phyloP scores from a whole-genome alignment of 805 yeast genomes.

The Priceomyces medius region DNA sequence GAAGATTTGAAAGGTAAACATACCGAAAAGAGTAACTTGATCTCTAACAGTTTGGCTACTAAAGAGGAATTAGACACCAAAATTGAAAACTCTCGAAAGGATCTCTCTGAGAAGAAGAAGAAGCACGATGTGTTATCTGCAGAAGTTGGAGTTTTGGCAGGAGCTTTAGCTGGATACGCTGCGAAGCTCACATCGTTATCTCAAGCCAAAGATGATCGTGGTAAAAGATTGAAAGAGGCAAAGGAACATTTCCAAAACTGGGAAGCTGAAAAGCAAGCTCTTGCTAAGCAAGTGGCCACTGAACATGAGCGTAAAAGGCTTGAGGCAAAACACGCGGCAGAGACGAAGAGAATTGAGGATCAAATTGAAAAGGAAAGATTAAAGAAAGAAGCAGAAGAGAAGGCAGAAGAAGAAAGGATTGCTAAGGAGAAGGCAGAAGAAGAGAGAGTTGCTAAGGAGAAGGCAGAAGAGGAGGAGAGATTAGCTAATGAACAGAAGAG shows the following conservation, averaged over 20 bases:
- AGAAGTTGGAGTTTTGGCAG: constrained; percentile 45
- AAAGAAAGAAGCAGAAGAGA: constrained; percentile 31
- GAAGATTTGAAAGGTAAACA: constrained; percentile 33
- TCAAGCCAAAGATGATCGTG: constrained; percentile 37
- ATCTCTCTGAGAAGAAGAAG: constrained; percentile 36
- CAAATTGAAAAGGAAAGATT: constrained; percentile 39
- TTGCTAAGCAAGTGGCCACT: constrained; percentile 37
- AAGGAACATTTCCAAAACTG: constrained; percentile 39
- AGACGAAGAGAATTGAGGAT: constrained; percentile 25
- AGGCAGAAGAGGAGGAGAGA: constrained; percentile 11
- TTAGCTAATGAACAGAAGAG: constrained; percentile 16
- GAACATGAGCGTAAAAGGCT: constrained; percentile 37
- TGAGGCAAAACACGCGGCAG: constrained; percentile 43
- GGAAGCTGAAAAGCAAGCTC: constrained; percentile 45
- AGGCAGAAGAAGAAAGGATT: constrained; percentile 29
- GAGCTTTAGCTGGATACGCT: constrained; percentile 44
- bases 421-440: constrained; percentile 21
- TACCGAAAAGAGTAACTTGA: constrained; percentile 26
- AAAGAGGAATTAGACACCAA: constrained; percentile 44
- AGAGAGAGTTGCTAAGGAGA: constrained; percentile 12
- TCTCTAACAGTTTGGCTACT: constrained; percentile 27
- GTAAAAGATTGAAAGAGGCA: constrained; percentile 40
- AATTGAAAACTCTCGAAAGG: constrained; percentile 35
- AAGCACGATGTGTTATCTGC: constrained; percentile 35
- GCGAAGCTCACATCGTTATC: constrained; percentile 40